These are phyloP conservation scores for Erysimum cheiri DNA, from an alignment of 441 rosid species.

Conservation along the genomic window DNA sequence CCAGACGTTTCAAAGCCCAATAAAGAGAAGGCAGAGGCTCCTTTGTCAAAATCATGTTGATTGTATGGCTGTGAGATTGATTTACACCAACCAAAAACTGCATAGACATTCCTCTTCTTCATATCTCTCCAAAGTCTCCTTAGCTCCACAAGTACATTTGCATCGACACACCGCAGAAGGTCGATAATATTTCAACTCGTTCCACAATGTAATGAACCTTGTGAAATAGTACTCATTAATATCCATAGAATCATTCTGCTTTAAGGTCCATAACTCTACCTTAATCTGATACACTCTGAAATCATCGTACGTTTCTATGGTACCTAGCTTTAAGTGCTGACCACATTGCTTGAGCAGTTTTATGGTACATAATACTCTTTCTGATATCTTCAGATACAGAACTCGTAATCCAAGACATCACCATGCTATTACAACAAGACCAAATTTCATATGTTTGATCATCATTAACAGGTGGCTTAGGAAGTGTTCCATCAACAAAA, in stretches of 20 bases:
- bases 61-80: neutral
- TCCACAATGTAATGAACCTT: neutral
- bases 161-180: neutral
- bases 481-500: neutral
- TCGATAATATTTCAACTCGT: neutral
- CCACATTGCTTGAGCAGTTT: constrained; percentile 18
- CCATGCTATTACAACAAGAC: constrained; percentile 25
- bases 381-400: neutral
- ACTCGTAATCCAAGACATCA: constrained; percentile 16
- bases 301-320: neutral
- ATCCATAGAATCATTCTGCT: neutral
- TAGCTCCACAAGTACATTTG: neutral
- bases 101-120: neutral
- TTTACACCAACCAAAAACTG: neutral
- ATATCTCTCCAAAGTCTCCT: neutral
- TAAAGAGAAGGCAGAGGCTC: neutral
- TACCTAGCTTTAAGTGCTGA: neutral
- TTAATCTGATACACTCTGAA: neutral
- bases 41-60: neutral
- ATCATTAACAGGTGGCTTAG: neutral
- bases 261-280: neutral
- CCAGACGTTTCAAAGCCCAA: neutral
- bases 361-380: neutral
- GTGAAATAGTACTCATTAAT: neutral
- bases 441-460: neutral